A percentile compares a stretch with the other conserved stretches of the same genome.
phyloP scores from a whole-genome alignment of 2,329 filamentous ascomycete genomes.

The Whalleya microplaca region DNA sequence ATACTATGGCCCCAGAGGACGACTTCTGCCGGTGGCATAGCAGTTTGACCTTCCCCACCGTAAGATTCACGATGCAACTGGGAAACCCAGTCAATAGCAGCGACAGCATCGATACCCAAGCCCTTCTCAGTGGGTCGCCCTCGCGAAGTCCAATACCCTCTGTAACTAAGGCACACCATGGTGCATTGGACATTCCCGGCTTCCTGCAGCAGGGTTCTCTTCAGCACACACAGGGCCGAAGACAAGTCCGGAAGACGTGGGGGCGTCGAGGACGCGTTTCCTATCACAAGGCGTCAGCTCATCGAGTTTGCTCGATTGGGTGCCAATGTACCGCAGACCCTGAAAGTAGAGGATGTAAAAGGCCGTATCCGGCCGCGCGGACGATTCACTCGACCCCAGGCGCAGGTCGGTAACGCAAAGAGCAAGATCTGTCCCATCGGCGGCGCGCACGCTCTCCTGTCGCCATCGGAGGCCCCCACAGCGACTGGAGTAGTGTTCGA shows the following conservation, averaged over 20 bases:
- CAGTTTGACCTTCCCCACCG: constrained; percentile 2
- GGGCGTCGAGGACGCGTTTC: constrained; percentile 63
- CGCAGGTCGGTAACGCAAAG: constrained; percentile 57
- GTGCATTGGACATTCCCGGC: constrained; percentile 43
- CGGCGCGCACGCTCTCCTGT: constrained; percentile 62
- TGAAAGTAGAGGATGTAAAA: constrained; percentile 63
- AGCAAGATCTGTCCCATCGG: constrained; percentile 68
- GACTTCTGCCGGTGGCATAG: constrained; percentile 40
- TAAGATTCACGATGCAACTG: constrained; percentile 41
- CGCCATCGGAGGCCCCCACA: constrained; percentile 69
- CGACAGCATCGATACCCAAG: constrained; percentile 69
- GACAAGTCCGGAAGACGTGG: constrained; percentile 61
- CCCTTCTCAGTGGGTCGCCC: constrained; percentile 72
- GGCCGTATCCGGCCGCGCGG: constrained; percentile 30
- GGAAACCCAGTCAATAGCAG: constrained; percentile 65
- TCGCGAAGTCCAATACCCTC: constrained; percentile 78
- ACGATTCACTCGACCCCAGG: constrained; percentile 23
- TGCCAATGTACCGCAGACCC: constrained; percentile 44
- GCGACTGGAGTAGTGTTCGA: constrained; percentile 63
- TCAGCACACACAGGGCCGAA: constrained; percentile 51
- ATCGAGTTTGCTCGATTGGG: constrained; percentile 10
- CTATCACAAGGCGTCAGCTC: constrained; percentile 41
- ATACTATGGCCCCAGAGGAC: constrained; percentile 80
- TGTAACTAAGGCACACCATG: constrained; percentile 63
- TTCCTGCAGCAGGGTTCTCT: constrained; percentile 40